Evolutionary conservation across 2,329 filamentous ascomycete genomes (phyloP).

Genomic region (Neoarthrinium moseri): DNA sequence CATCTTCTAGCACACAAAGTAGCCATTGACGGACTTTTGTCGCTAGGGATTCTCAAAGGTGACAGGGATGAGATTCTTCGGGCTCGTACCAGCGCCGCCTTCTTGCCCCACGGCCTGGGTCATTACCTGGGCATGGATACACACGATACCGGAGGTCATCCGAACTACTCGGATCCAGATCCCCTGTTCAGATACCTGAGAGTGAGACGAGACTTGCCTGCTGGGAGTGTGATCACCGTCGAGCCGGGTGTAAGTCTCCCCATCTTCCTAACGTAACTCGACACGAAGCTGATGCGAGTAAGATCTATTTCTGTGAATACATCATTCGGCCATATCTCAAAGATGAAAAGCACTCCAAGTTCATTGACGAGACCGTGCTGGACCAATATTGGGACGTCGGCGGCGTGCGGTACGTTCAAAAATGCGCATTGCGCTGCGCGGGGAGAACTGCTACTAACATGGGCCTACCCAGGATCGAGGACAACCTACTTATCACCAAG

Average conservation of each 20-base stretch:
- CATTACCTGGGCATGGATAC: constrained; percentile 93
- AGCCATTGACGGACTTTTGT: constrained; percentile 75
- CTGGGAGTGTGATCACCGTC: constrained; percentile 84
- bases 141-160: constrained; percentile 79
- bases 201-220: constrained; percentile 72
- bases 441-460: background rate
- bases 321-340: constrained; percentile 80
- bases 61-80: constrained; percentile 71
- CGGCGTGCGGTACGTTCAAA: constrained; percentile 58
- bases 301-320: constrained; percentile 89
- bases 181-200: constrained; percentile 84
- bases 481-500: constrained; percentile 71
- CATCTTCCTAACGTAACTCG: background rate
- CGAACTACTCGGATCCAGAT: constrained; percentile 77
- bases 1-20: constrained; percentile 78
- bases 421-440: background rate
- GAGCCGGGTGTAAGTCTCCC: constrained; percentile 75
- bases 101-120: constrained; percentile 88
- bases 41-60: constrained; percentile 71
- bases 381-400: constrained; percentile 81
- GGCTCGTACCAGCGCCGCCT: constrained; percentile 79
- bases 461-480: constrained; percentile 50
- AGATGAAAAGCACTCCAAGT: constrained; percentile 69
- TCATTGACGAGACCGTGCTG: constrained; percentile 72
- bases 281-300: constrained; percentile 7